Evolutionary conservation across 1,139 yeast genomes (phyloP), one percentile per base, ranked within the genome.

Genomic region (Nadsonia commutata): DNA sequence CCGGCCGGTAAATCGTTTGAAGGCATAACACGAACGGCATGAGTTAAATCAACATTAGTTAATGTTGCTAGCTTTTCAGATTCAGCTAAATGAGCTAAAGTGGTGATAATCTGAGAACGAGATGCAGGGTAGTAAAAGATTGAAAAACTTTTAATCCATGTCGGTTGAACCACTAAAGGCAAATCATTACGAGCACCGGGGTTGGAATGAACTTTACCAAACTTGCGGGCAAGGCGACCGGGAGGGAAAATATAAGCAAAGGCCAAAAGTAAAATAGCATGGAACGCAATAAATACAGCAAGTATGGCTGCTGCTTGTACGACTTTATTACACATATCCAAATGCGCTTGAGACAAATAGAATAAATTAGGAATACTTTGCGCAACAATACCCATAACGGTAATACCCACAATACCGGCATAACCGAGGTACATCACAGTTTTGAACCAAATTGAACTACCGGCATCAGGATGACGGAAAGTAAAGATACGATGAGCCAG

Each of bases 391-490:
- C 88, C 82, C 76, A 80, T 74, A 7, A 68, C 72, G 40, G 80
- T 69, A 41, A 81, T 66, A 11, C 76, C 77, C 40, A 70, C 46
- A 22, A 81, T 88, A 42, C 78, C 49, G 2, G 60, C 56, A 56
- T 82, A 81, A 33, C 74, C 54, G 1, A 58, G 43, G 40, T 70
- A 56, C 81, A 81, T 78, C 38, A 66, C 46, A 16, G 52, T 49
- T 76, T 80, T 76, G 55, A 80, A 78, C 40, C 70, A 54, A 44
- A 58, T 63, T 40, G 74, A 59, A 19, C 77, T 68, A 44, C 90
- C 93, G 23, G 81, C 74, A 41, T 76, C 80, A 2, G 94, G 93
- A 56, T 82, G 93, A 56, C 83, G 67, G 85, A 90, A 80, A 7
- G 88, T 80, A 62, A 80, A 81, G 39, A 81, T 67, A 52, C 94